A percentile compares a stretch with the other conserved stretches of the same genome.
phyloP scores from a whole-genome alignment of 768 basidiomycete species.

The Austroboletus eburneus region DNA sequence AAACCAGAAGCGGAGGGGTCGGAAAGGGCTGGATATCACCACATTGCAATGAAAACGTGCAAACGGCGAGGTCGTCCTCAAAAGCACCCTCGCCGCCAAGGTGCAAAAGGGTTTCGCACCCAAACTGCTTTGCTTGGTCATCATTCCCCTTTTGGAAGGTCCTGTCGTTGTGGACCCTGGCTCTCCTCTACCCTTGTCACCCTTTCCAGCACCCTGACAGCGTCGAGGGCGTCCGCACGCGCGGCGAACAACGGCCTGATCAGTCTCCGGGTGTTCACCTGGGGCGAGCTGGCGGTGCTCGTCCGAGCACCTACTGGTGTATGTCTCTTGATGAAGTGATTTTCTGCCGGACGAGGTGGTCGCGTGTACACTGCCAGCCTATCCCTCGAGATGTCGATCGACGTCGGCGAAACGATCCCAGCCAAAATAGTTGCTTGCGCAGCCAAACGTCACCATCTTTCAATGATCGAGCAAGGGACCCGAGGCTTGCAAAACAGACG shows the following conservation, averaged over 20 bases:
- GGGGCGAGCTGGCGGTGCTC: neutral
- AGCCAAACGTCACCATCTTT: conserved; percentile 30
- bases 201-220: neutral
- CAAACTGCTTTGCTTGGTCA: conserved; percentile 21
- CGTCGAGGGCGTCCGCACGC: conserved; percentile 22
- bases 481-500: neutral
- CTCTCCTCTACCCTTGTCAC: neutral
- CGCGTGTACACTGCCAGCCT: conserved; percentile 36
- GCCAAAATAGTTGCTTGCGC: conserved; percentile 38
- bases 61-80: conserved; percentile 17
- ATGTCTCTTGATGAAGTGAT: conserved; percentile 33
- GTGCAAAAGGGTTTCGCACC: conserved; percentile 20
- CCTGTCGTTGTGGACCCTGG: conserved; percentile 9
- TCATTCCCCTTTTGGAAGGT: conserved; percentile 15
- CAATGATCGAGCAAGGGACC: neutral
- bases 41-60: conserved; percentile 33
- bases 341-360: conserved; percentile 38
- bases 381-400: conserved; percentile 7
- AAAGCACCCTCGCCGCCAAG: conserved; percentile 1
- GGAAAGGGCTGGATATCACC: conserved; percentile 28
- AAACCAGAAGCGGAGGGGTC: conserved; percentile 27
- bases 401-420: conserved; percentile 31
- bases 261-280: conserved; percentile 24
- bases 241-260: conserved; percentile 33
- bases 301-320: neutral